A percentile compares a stretch with the other conserved stretches of the same genome.
Evolutionary conservation across 2,329 filamentous ascomycete species (phyloP).

Genomic region (Aspergillus tamarii): DNA sequence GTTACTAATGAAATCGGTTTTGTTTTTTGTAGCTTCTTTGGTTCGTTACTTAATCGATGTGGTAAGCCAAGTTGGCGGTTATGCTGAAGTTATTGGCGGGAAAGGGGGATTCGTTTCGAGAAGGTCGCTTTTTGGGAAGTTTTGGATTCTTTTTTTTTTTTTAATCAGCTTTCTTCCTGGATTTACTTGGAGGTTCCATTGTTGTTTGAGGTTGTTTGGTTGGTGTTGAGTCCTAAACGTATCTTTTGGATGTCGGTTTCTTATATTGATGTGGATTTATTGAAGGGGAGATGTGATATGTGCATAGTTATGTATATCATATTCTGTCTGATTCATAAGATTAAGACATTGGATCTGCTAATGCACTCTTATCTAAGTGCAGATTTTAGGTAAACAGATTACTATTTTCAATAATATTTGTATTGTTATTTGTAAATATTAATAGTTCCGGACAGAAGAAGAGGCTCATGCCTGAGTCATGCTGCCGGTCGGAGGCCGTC

Average conservation of each 20-base stretch:
- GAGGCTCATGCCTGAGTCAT: background rate
- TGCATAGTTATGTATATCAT: background rate
- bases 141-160: background rate
- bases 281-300: background rate
- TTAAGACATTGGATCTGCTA: background rate
- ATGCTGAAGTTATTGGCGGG: too few relatives aligned
- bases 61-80: too few relatives aligned
- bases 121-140: background rate
- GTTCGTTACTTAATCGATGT: too few relatives aligned
- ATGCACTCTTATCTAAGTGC: background rate
- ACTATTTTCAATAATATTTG: background rate
- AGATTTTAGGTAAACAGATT: background rate
- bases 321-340: background rate
- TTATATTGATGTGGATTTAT: too few relatives aligned
- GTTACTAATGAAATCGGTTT: too few relatives aligned
- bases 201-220: too few relatives aligned
- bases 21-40: too few relatives aligned
- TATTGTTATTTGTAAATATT: background rate
- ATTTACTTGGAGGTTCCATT: background rate
- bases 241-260: too few relatives aligned
- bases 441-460: background rate
- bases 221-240: too few relatives aligned
- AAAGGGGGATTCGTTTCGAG: background rate
- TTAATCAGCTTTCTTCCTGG: background rate
- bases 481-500: background rate